Conservation (phyloP, 2,329 filamentous ascomycete genomes). For the Amphichorda felina region DNA sequence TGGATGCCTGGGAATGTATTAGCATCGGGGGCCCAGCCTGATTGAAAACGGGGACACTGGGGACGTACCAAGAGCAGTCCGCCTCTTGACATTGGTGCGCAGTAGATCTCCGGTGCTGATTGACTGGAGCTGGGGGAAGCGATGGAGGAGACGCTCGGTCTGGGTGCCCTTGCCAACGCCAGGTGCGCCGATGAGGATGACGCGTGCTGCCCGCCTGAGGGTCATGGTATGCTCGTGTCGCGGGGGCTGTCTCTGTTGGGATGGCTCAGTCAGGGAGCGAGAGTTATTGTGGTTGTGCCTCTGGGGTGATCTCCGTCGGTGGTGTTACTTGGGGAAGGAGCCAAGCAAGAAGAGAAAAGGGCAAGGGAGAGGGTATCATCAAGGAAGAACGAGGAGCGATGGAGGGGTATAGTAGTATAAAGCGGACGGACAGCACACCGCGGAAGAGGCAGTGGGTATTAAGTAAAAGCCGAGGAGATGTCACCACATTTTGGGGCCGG, state of each 20-base stretch:
- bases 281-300: too few species aligned
- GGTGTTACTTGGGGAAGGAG: background rate
- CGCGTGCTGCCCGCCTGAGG: conserved; percentile 71
- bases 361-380: background rate
- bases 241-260: too few species aligned
- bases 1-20: conserved; percentile 55
- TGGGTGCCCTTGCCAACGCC: conserved; percentile 96
- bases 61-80: conserved; percentile 67
- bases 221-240: conserved; percentile 30
- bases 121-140: conserved; percentile 79
- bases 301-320: background rate
- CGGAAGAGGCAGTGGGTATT: too few species aligned
- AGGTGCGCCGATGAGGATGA: conserved; percentile 93
- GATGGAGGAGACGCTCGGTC: conserved; percentile 73
- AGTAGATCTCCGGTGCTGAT: conserved; percentile 92
- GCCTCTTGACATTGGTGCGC: conserved; percentile 81
- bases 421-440: too few species aligned
- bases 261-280: too few species aligned
- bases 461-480: too few species aligned
- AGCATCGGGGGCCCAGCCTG: background rate
- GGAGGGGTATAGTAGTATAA: too few species aligned
- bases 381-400: too few species aligned
- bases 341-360: background rate
- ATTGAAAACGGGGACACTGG: too few species aligned
- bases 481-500: too few species aligned